Evolutionary conservation across 768 basidiomycete species (phyloP).

Genomic region (Hypholoma sublateritium): DNA sequence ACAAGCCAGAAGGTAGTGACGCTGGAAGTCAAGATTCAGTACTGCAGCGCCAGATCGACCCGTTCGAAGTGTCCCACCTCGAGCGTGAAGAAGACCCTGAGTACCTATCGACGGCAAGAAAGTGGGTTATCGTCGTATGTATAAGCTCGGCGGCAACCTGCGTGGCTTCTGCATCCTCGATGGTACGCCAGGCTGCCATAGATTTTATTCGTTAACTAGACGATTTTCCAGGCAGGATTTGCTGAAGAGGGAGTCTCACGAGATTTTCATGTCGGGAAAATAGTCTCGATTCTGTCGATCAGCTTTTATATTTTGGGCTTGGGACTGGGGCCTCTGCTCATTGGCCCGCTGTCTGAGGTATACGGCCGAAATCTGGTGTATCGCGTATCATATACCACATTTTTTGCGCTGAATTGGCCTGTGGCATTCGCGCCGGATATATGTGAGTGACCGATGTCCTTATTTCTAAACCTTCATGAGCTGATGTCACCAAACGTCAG

Average conservation of each 20-base stretch:
- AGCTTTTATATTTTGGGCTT: constrained; percentile 60
- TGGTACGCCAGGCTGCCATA: constrained; percentile 35
- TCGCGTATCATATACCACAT: constrained; percentile 53
- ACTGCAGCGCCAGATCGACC: neutral
- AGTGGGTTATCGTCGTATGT: constrained; percentile 48
- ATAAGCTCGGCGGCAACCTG: constrained; percentile 49
- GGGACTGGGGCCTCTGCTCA: constrained; percentile 53
- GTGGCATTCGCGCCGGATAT: constrained; percentile 73
- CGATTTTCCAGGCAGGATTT: constrained; percentile 47
- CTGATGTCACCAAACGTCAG: constrained; percentile 24
- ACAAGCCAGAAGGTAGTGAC: no score
- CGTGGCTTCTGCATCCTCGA: constrained; percentile 55
- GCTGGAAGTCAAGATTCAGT: no score
- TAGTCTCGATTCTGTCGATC: constrained; percentile 51
- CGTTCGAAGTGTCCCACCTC: constrained; percentile 32
- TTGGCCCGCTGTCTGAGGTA: constrained; percentile 54
- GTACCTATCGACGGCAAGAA: constrained; percentile 35
- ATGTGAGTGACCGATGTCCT: constrained; percentile 34
- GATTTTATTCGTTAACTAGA: neutral
- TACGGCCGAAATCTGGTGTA: constrained; percentile 69
- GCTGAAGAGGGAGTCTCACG: constrained; percentile 59
- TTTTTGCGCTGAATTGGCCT: constrained; percentile 66
- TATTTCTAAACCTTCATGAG: neutral
- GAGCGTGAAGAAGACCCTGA: constrained; percentile 44
- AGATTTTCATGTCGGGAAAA: constrained; percentile 46